These are phyloP conservation scores for Fomitopsis schrenkii DNA, from an alignment of 1,284 basidiomycete genomes.

Conservation along the genomic window DNA sequence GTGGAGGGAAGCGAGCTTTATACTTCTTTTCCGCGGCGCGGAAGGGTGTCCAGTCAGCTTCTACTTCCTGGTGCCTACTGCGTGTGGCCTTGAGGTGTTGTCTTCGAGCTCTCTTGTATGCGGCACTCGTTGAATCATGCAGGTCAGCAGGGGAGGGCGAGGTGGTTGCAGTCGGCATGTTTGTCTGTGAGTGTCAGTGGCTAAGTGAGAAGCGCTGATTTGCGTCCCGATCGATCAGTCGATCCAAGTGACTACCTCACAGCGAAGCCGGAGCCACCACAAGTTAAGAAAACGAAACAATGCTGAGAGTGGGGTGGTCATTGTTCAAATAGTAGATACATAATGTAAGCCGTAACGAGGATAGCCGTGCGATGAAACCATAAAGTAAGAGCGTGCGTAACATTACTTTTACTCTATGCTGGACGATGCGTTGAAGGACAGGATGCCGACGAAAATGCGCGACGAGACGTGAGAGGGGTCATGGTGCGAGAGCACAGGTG, in stretches of 20 bases:
- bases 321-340: conserved; percentile 16
- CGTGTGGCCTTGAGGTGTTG: conserved; percentile 57
- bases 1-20: conserved; percentile 73
- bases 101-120: conserved; percentile 63
- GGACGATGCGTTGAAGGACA: conserved; percentile 9
- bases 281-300: conserved; percentile 15
- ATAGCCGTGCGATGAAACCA: conserved; percentile 13
- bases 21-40: conserved; percentile 72
- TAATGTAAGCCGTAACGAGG: conserved; percentile 12
- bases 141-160: conserved; percentile 8
- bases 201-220: background rate
- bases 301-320: conserved; percentile 24
- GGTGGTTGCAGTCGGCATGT: conserved; percentile 9
- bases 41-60: conserved; percentile 65
- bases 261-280: background rate
- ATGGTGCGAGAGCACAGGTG: conserved; percentile 3
- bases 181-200: background rate
- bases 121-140: conserved; percentile 41
- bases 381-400: conserved; percentile 22
- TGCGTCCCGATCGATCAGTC: background rate
- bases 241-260: too few species aligned
- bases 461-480: conserved; percentile 1
- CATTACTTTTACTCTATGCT: conserved; percentile 26
- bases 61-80: conserved; percentile 39
- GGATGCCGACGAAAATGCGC: conserved; percentile 7